Percentiles rank a stretch among this genome's conserved stretches.
Conservation (phyloP, 2,329 filamentous ascomycete species). For the Epichloe sibirici region DNA sequence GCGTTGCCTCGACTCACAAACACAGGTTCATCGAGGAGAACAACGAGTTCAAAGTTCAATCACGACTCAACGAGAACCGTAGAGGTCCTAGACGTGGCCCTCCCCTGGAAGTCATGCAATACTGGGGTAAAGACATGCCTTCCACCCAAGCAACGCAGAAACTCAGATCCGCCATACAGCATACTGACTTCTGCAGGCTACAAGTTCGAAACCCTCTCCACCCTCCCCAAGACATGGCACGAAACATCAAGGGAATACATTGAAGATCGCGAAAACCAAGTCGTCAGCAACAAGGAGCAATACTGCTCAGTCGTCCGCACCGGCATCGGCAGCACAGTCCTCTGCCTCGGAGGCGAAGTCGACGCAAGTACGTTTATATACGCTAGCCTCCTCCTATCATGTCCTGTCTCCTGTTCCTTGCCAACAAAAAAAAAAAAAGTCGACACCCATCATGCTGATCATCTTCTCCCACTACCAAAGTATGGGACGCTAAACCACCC, state of each 20-base stretch:
- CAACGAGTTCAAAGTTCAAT: conserved; percentile 56
- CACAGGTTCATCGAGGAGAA: conserved; percentile 86
- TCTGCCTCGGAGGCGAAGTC: conserved; percentile 87
- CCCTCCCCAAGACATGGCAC: conserved; percentile 64
- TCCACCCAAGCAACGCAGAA: background rate
- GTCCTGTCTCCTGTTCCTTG: background rate
- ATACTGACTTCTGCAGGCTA: conserved; percentile 48
- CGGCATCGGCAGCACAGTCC: conserved; percentile 60
- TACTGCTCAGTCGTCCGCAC: conserved; percentile 93
- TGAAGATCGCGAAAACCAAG: conserved; percentile 55
- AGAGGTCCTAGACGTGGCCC: conserved; percentile 24
- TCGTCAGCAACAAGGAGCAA: conserved; percentile 82
- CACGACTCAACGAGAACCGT: conserved; percentile 41
- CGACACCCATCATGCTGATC: background rate
- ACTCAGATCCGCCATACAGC: background rate
- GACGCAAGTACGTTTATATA: conserved; percentile 52
- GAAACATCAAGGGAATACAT: conserved; percentile 64
- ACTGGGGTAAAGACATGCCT: conserved; percentile 54
- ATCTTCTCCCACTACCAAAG: conserved; percentile 24
- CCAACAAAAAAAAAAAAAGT: background rate
- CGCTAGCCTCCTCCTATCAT: conserved; percentile 3
- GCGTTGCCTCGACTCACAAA: background rate
- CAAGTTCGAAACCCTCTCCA: conserved; percentile 84
- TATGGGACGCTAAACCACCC: conserved; percentile 73
- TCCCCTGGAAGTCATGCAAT: conserved; percentile 78